Evolutionary conservation across 495 filamentous ascomycete species (phyloP).

Genomic region (Penicillium nucicola): DNA sequence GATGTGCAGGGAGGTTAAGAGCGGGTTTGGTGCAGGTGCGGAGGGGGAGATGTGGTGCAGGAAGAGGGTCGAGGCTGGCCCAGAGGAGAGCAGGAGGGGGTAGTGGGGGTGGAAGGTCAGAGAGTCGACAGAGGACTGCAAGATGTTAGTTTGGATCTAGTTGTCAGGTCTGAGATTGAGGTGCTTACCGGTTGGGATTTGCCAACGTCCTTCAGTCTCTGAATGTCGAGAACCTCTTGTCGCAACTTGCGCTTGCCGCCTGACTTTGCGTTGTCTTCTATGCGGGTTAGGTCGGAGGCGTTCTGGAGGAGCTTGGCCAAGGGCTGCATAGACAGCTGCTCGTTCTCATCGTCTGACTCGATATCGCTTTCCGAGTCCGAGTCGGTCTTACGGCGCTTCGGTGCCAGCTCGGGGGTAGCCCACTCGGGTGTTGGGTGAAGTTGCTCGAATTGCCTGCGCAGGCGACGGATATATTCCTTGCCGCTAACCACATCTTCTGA

Average conservation of each 20-base stretch:
- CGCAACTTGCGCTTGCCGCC: constrained; percentile 62
- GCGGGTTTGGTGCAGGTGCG: constrained; percentile 74
- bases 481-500: constrained; percentile 83
- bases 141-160: constrained; percentile 8
- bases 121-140: constrained; percentile 73
- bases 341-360: constrained; percentile 60
- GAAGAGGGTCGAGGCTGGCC: constrained; percentile 76
- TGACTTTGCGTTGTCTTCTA: constrained; percentile 32
- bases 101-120: constrained; percentile 85
- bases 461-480: constrained; percentile 73
- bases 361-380: constrained; percentile 47
- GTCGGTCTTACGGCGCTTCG: constrained; percentile 54
- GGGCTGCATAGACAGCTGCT: constrained; percentile 64
- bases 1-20: constrained; percentile 85
- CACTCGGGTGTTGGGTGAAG: constrained; percentile 79
- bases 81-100: constrained; percentile 85
- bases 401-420: constrained; percentile 50
- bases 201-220: constrained; percentile 62
- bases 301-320: constrained; percentile 76
- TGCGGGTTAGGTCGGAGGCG: constrained; percentile 52
- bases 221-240: constrained; percentile 85
- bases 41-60: constrained; percentile 83
- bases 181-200: constrained; percentile 54
- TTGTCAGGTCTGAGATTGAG: neutral
- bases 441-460: constrained; percentile 77